Evolutionary conservation across 2,329 filamentous ascomycete species (phyloP).

Genomic region (Orbilia oligospora): DNA sequence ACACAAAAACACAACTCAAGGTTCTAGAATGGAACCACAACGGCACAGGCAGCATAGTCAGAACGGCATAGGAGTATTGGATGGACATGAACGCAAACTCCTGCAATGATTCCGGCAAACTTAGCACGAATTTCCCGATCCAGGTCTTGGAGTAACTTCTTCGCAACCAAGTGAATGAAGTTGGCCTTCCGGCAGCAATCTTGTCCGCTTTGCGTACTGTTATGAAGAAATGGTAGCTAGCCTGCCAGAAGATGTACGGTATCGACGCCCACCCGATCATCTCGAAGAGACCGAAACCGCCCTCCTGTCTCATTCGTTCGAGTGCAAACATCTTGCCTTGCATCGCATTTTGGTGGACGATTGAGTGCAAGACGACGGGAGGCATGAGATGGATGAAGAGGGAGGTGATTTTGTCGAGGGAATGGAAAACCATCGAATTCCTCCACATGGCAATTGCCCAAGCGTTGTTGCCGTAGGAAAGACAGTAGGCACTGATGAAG

Average conservation of each 20-base stretch:
- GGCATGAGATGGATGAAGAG: conserved; percentile 99
- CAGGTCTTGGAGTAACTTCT: conserved; percentile 89
- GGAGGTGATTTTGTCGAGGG: conserved; percentile 96
- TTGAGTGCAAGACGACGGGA: conserved; percentile 89
- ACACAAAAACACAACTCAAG: conserved; percentile 82
- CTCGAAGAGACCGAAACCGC: conserved; percentile 64
- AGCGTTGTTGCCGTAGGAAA: conserved; percentile 96
- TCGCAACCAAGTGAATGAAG: conserved; percentile 96
- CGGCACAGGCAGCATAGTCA: conserved; percentile 95
- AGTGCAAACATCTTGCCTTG: conserved; percentile 72
- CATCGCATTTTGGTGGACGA: conserved; percentile 80
- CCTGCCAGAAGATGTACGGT: conserved; percentile 93
- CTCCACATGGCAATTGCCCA: conserved; percentile 99
- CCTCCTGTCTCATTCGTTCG: conserved; percentile 80
- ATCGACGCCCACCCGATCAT: conserved; percentile 97
- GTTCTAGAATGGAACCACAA: conserved; percentile 93
- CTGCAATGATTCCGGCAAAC: conserved; percentile 81
- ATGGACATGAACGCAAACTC: conserved; percentile 96
- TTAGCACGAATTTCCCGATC: conserved; percentile 87
- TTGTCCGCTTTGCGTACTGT: conserved; percentile 94
- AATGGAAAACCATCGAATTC: conserved; percentile 98
- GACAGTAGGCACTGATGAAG: conserved; percentile 90
- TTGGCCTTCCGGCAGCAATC: conserved; percentile 94
- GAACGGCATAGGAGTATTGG: conserved; percentile 88
- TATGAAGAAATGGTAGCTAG: conserved; percentile 93